phyloP scores from a whole-genome alignment of 768 basidiomycete species.

The Austroboletus eburneus region DNA sequence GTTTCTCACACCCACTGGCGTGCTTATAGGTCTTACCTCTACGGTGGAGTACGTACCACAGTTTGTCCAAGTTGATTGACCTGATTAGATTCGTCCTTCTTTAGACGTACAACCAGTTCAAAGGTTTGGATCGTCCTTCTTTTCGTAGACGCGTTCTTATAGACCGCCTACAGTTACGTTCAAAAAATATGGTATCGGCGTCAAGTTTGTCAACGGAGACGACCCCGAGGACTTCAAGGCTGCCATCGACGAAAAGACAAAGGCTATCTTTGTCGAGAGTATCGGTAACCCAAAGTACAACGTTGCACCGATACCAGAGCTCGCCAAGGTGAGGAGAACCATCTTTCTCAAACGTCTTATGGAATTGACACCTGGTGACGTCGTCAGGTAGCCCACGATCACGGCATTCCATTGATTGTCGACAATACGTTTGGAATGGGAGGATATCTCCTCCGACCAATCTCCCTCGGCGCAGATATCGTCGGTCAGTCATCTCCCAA shows the following conservation, averaged over 20 bases:
- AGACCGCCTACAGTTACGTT: constrained; percentile 38
- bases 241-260: constrained; percentile 59
- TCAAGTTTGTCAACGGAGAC: constrained; percentile 49
- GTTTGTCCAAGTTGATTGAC: not conserved
- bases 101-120: constrained; percentile 63
- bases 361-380: not conserved
- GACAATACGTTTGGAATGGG: constrained; percentile 65
- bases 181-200: constrained; percentile 50
- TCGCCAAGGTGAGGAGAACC: constrained; percentile 44
- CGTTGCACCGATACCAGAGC: constrained; percentile 49
- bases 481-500: constrained; percentile 32
- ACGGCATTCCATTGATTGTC: constrained; percentile 59
- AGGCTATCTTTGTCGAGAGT: constrained; percentile 53
- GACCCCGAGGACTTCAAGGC: constrained; percentile 45
- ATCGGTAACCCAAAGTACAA: constrained; percentile 63
- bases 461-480: constrained; percentile 56
- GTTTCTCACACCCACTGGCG: not conserved
- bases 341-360: not conserved
- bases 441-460: constrained; percentile 52
- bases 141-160: not conserved
- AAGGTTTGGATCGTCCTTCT: constrained; percentile 33
- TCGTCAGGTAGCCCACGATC: constrained; percentile 51
- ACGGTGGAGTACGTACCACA: constrained; percentile 48
- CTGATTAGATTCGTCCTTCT: not conserved
- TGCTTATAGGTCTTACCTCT: constrained; percentile 42